Conservation (phyloP, 257 asterid species). For the Echium plantagineum region DNA sequence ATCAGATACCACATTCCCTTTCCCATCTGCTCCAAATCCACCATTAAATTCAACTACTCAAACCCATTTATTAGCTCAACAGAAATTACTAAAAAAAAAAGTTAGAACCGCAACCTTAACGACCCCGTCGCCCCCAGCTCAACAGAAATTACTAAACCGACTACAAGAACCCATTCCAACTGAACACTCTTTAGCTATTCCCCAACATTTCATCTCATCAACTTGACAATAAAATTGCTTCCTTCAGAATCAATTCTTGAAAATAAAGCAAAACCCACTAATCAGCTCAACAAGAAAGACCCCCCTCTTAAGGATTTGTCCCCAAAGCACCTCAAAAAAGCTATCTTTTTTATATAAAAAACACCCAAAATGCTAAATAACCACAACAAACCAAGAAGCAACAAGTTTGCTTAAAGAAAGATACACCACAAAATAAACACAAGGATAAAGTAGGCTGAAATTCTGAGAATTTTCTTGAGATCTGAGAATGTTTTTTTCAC, state of each 20-base stretch:
- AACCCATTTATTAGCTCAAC: slow-evolving; percentile 17
- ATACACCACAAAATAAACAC: slow-evolving; percentile 5
- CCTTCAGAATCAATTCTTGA: background rate
- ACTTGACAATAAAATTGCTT: slow-evolving; percentile 11
- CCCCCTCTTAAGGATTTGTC: slow-evolving; percentile 15
- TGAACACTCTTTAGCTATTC: slow-evolving; percentile 2
- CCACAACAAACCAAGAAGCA: slow-evolving; percentile 11
- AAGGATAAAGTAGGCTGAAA: slow-evolving; percentile 19
- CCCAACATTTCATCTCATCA: slow-evolving; percentile 14
- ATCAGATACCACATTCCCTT: slow-evolving; percentile 20
- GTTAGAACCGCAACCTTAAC: too few species aligned
- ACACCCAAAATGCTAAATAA: slow-evolving; percentile 32
- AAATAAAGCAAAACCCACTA: slow-evolving; percentile 18
- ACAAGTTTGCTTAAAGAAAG: slow-evolving; percentile 28
- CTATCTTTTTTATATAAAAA: slow-evolving; percentile 8
- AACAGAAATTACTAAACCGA: slow-evolving; percentile 5
- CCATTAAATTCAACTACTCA: slow-evolving; percentile 25
- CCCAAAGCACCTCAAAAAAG: slow-evolving; percentile 19
- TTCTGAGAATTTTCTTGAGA: slow-evolving; percentile 50
- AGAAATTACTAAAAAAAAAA: slow-evolving; percentile 3
- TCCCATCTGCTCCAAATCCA: slow-evolving; percentile 34
- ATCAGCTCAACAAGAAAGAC: slow-evolving; percentile 14
- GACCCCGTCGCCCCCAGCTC: too few species aligned
- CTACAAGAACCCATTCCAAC: slow-evolving; percentile 16
- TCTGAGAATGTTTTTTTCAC: slow-evolving; percentile 33